Evolutionary conservation across 345 rosid species (phyloP).

Genomic region (Citrus sinensis): DVS_A1.0 CM039161.1:10912501-10913000

Average conservation of each 20-base stretch:
- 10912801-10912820: not conserved
- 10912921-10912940: slow-evolving; percentile 60
- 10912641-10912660: slow-evolving; percentile 49
- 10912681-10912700: slow-evolving; percentile 61
- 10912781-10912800: not conserved
- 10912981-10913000: slow-evolving; percentile 59
- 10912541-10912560: slow-evolving; percentile 47
- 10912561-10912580: slow-evolving; percentile 43
- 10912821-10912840: not conserved
- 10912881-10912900: slow-evolving; percentile 60
- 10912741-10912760: slow-evolving; percentile 74
- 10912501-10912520: slow-evolving; percentile 18
- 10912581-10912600: slow-evolving; percentile 63
- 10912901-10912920: slow-evolving; percentile 68
- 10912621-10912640: slow-evolving; percentile 56
- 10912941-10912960: slow-evolving; percentile 32
- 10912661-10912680: slow-evolving; percentile 43
- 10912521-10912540: slow-evolving; percentile 24
- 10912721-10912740: slow-evolving; percentile 68
- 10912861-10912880: slow-evolving; percentile 74
- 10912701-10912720: slow-evolving; percentile 68
- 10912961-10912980: slow-evolving; percentile 31
- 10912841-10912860: not conserved
- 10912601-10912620: slow-evolving; percentile 51
- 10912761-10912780: slow-evolving; percentile 39